Evolutionary conservation across 805 yeast genomes (phyloP), one percentile per base, ranked within the genome.

Genomic region (Jamesozyma spencerorum): DNA sequence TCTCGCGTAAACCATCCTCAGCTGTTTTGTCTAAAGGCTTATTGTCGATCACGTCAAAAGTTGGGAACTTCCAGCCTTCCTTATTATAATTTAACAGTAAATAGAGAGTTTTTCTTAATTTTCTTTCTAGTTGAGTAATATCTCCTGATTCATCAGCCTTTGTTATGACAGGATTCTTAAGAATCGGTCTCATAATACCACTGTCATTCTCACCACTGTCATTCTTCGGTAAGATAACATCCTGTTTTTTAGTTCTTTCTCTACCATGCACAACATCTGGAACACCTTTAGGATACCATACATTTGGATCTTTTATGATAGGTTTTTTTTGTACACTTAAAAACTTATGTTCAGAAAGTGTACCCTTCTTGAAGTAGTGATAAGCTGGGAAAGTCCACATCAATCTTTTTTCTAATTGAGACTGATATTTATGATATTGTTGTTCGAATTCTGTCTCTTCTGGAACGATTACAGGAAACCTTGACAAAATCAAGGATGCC

Each of bases 311-410:
- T 47, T 77, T 76, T 30, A 77, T 71, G 3, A 79, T 75, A 6
- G 95, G 94, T 41, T 80, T 79, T 44, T 70, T 74, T 58, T 90
- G 95, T 24, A 81, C 79, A 51, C 77, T 76, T 39, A 79, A 65
- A 63, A 77, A 90, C 51, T 75, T 76, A 58, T 86, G 84, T 59
- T 86, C 95, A 3, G 95, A 77, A 46, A 92, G 69, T 1, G 97
- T 81, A 46, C 97, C 97, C 53, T 75, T 80, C 57, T 82, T 85
- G 68, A 80, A 92, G 66, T 88, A 92, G 58, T 78, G 88, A 75
- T 86, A 86, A 51, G 81, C 79, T 4, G 98, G 97, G 63, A 92
- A 92, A 0, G 97, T 87, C 95, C 96, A 87, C 95, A 88, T 87
- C 50, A 92, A 70, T 53, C 97, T 74, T 56, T 79, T 79, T 69